Conservation (phyloP, 2,329 filamentous ascomycete species). For the Samsoniella hepiali region DNA sequence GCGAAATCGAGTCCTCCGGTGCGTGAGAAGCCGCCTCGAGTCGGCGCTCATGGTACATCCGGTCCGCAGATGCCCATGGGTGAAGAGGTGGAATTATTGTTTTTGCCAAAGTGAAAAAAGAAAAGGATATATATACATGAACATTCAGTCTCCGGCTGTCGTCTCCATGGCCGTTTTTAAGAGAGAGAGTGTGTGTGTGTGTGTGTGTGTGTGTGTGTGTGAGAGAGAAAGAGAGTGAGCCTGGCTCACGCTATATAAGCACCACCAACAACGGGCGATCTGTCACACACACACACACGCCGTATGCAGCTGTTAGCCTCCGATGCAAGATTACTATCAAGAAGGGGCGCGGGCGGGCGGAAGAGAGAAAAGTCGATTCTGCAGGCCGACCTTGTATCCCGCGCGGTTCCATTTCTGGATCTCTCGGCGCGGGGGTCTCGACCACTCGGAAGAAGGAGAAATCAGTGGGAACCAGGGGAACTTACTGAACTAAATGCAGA, state of each 20-base stretch:
- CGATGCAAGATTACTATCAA: neutral
- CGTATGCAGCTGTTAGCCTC: neutral
- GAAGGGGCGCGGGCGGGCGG: neutral
- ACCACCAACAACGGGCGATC: neutral
- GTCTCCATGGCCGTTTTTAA: neutral
- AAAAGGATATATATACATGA: neutral
- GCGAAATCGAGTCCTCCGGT: neutral
- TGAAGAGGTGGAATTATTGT: too few relatives aligned
- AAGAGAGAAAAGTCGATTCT: neutral
- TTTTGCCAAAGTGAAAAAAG: neutral
- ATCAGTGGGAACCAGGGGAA: too few relatives aligned
- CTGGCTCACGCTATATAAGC: slow-evolving; percentile 7
- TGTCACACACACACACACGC: neutral
- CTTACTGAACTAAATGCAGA: neutral
- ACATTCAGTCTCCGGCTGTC: neutral
- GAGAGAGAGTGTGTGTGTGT: too few relatives aligned
- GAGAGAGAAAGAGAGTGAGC: neutral
- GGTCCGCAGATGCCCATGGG: too few relatives aligned
- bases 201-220: too few relatives aligned
- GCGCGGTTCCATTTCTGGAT: too few relatives aligned
- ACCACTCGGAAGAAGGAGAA: too few relatives aligned
- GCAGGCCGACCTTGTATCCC: too few relatives aligned
- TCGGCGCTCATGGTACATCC: neutral
- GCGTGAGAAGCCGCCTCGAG: neutral
- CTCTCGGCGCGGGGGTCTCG: too few relatives aligned